Evolutionary conservation across 495 filamentous ascomycete genomes (phyloP), one percentile per base, ranked within the genome.

Genomic region (Hyaloscypha variabilis): DNA sequence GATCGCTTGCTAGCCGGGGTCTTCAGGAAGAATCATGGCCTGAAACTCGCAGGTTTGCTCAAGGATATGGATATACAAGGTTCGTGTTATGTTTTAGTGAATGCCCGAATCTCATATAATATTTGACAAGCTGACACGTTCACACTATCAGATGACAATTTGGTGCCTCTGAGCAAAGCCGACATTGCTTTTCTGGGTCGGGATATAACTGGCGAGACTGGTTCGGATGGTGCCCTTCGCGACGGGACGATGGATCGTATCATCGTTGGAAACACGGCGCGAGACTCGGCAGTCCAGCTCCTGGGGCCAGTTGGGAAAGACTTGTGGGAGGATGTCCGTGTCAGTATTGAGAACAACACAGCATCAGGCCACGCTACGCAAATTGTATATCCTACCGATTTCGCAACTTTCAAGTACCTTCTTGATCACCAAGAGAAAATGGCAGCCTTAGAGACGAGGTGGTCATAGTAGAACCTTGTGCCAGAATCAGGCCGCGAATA

Each of bases 161-260:
- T 29, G 26, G 26, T 54, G 23, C 51, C 51, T 54, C 10, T 54
- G 51, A 23, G 51, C 51, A 54, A 54, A 25, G 51, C 23, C 26
- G 51, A 54, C 10, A 54, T 54, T 54, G 51, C 51, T 25, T 65
- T 39, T n/a, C 53, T 57, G 6, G 39, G 13, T 17, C 39, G 6
- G 39, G 39, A 46, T 11, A 46, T 17, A 17, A 46, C 39, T 17
- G 39, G 39, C 39, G 39, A 46, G 39, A 46, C 17, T 46, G 39
- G 31, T 36, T 36, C 31, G 31, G 31, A 36, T 36, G 31, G 39
- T 46, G 39, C 39, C 39, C 39, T 46, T 46, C 11, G 13, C 19
- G 39, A 46, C 39, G 39, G 39, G 39, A 46, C 39, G 13, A 46
- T 46, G 8, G 17, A 46, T 17, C 39, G 39, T 46, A 46, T 46